Evolutionary conservation across 768 basidiomycete species (phyloP).

Genomic region (Panellus pusillus): DNA sequence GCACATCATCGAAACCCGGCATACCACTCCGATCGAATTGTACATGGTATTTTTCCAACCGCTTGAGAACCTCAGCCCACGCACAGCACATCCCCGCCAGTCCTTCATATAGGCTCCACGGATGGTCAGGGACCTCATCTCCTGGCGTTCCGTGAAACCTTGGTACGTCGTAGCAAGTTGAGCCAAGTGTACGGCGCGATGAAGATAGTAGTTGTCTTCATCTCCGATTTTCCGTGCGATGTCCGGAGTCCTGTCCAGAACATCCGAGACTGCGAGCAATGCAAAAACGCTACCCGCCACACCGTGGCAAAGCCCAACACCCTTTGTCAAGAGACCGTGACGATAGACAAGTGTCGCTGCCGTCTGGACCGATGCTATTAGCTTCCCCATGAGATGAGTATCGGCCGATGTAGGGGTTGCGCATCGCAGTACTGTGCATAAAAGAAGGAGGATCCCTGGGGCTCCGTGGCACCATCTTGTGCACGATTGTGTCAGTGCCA

Average conservation of each 20-base stretch:
- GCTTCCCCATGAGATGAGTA: slow-evolving; percentile 26
- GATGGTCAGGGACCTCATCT: slow-evolving; percentile 52
- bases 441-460: slow-evolving; percentile 47
- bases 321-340: slow-evolving; percentile 52
- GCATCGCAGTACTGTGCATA: slow-evolving; percentile 42
- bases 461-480: slow-evolving; percentile 63
- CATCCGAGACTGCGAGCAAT: slow-evolving; percentile 48
- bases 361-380: slow-evolving; percentile 34
- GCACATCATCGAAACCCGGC: slow-evolving; percentile 43
- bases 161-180: slow-evolving; percentile 40
- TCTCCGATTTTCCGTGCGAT: slow-evolving; percentile 2
- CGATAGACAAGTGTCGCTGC: slow-evolving; percentile 47
- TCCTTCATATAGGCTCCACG: slow-evolving; percentile 61
- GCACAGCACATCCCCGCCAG: slow-evolving; percentile 58
- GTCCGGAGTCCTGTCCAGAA: slow-evolving; percentile 31
- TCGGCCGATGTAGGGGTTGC: slow-evolving; percentile 22
- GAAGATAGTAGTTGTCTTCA: slow-evolving; percentile 28
- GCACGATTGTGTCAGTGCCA: background rate
- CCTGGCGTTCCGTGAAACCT: slow-evolving; percentile 33
- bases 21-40: slow-evolving; percentile 31
- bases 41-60: slow-evolving; percentile 25
- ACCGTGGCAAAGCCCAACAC: slow-evolving; percentile 62
- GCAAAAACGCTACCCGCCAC: slow-evolving; percentile 55
- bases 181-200: slow-evolving; percentile 48
- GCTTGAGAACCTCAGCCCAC: slow-evolving; percentile 46